These are phyloP conservation scores for Neckera pumila DNA, from an alignment of 225 moss, liverwort and hornwort genomes.

Conservation along the genomic window DNA sequence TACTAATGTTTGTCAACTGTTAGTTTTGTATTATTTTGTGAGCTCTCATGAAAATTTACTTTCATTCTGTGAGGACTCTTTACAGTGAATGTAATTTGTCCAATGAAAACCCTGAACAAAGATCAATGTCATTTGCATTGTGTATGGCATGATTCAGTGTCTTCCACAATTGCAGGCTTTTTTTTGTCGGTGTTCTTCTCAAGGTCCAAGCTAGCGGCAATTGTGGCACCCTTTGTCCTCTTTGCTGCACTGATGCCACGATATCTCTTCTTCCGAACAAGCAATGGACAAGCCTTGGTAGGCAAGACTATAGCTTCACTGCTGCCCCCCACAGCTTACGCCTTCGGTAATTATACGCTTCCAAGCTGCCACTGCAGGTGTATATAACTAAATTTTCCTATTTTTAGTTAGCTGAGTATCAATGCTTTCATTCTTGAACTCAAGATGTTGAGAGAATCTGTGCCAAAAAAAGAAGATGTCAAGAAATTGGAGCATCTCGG, in stretches of 20 bases:
- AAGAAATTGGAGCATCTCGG: background rate
- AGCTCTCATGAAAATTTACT: background rate
- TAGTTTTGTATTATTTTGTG: background rate
- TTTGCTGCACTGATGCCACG: constrained; percentile 85
- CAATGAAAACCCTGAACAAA: background rate
- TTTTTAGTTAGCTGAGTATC: background rate
- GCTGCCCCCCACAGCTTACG: constrained; percentile 78
- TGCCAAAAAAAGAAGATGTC: background rate
- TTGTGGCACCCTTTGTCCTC: constrained; percentile 77
- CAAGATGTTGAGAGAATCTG: background rate
- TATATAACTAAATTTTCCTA: background rate
- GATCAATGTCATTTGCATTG: background rate
- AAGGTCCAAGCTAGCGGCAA: constrained; percentile 80
- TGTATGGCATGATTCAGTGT: background rate
- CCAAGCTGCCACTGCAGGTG: background rate
- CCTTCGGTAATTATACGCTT: constrained; percentile 49
- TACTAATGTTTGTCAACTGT: background rate
- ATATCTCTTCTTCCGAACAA: constrained; percentile 78
- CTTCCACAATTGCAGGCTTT: constrained; percentile 33
- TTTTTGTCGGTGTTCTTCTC: constrained; percentile 79
- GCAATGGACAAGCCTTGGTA: constrained; percentile 64
- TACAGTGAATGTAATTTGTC: background rate
- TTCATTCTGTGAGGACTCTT: background rate
- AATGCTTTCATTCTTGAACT: background rate
- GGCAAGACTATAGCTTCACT: constrained; percentile 62